Conservation (phyloP, 2,329 filamentous ascomycete genomes). For the Teratosphaeria epicoccoides region DNA sequence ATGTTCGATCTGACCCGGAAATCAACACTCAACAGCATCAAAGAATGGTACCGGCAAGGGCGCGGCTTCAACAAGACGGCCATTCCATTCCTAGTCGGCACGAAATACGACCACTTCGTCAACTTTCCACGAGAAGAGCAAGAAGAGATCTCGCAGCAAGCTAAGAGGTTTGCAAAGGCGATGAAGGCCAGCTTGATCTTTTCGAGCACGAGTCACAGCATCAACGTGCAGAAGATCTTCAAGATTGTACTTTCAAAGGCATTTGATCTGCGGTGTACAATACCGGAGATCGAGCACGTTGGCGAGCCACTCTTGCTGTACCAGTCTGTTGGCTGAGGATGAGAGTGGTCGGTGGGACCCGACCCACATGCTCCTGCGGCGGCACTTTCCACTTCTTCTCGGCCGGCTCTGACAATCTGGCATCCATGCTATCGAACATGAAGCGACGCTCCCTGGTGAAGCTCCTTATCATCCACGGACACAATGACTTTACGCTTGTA, state of each 20-base stretch:
- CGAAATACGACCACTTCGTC: constrained; percentile 98
- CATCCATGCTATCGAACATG: not conserved
- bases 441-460: not conserved
- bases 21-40: constrained; percentile 97
- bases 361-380: no score
- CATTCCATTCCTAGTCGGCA: constrained; percentile 95
- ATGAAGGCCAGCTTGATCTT: constrained; percentile 98
- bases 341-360: no score
- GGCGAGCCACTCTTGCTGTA: constrained; percentile 93
- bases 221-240: constrained; percentile 99
- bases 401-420: not conserved
- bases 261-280: constrained; percentile 97
- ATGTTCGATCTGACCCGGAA: constrained; percentile 99
- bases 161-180: constrained; percentile 89
- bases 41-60: constrained; percentile 98
- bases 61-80: constrained; percentile 99
- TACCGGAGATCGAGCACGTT: constrained; percentile 96
- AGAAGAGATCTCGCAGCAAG: constrained; percentile 97
- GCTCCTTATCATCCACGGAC: not conserved
- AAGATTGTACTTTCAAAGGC: constrained; percentile 98
- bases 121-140: constrained; percentile 97
- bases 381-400: not conserved
- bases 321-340: constrained; percentile 32
- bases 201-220: constrained; percentile 96
- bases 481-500: not conserved